Conservation (phyloP, 31 red algal species). For the Bonnemaisonia californica region DNA sequence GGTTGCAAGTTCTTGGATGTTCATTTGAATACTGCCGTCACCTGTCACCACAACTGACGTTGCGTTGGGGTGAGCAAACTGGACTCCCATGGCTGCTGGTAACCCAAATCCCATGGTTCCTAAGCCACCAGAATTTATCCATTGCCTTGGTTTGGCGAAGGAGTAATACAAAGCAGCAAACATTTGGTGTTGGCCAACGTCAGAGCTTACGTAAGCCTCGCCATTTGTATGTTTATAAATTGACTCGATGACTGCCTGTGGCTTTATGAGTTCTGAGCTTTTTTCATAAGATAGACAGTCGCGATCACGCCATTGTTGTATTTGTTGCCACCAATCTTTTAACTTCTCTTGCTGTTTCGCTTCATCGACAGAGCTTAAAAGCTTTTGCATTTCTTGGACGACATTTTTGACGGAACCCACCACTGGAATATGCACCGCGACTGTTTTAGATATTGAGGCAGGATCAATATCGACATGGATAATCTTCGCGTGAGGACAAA, state of each 20-base stretch:
- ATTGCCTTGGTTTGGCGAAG: neutral
- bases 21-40: constrained; percentile 40
- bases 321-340: neutral
- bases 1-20: constrained; percentile 10
- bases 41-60: neutral
- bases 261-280: neutral
- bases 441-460: constrained; percentile 9
- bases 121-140: neutral
- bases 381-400: constrained; percentile 32
- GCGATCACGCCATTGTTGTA: neutral
- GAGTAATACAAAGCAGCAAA: constrained; percentile 12
- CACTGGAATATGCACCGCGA: neutral
- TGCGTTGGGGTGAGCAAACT: neutral
- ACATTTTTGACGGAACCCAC: no score
- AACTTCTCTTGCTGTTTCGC: neutral
- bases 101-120: constrained; percentile 46
- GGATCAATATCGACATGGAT: constrained; percentile 47
- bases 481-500: constrained; percentile 16
- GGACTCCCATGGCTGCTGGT: constrained; percentile 19
- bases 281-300: constrained; percentile 19
- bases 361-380: neutral
- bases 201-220: constrained; percentile 11
- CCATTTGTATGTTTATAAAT: constrained; percentile 11
- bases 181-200: constrained; percentile 49
- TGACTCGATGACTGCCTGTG: constrained; percentile 2